These are phyloP conservation scores for Kwoniella shandongensis DNA, from an alignment of 768 basidiomycete species.

Conservation along the genomic window DNA sequence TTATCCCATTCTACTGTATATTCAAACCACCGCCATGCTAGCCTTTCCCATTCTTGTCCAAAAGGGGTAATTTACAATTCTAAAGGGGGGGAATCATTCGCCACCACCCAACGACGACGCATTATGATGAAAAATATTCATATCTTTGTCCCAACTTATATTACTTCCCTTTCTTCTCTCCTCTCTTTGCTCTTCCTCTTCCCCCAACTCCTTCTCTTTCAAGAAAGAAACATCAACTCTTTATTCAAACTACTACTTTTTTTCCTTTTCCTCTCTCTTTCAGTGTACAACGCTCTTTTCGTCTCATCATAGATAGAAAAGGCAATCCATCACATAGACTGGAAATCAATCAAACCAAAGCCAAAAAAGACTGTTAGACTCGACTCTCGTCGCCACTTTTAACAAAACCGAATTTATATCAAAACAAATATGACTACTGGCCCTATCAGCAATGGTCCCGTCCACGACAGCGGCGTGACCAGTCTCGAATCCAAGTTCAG, in stretches of 20 bases:
- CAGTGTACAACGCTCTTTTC: conserved; percentile 23
- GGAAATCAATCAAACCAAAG: background rate
- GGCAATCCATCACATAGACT: background rate
- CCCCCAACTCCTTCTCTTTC: conserved; percentile 8
- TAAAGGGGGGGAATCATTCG: conserved; percentile 1
- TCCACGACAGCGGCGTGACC: conserved; percentile 25
- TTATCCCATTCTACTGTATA: conserved; percentile 5
- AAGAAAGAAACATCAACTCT: background rate
- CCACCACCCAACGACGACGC: too few relatives aligned
- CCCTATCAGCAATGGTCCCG: conserved; percentile 27
- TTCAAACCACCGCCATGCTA: too few relatives aligned
- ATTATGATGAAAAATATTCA: too few relatives aligned
- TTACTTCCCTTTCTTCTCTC: background rate
- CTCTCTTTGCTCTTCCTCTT: too few relatives aligned
- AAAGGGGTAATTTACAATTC: background rate
- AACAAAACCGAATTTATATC: conserved; percentile 4
- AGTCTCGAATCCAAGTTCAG: conserved; percentile 50
- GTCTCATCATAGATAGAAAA: conserved; percentile 19
- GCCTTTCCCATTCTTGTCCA: background rate
- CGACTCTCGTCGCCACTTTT: background rate
- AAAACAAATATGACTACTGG: conserved; percentile 30
- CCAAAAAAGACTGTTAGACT: background rate
- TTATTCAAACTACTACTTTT: background rate
- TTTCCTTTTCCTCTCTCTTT: conserved; percentile 6
- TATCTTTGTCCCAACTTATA: background rate